phyloP scores from a whole-genome alignment of 106 monocot genomes.

The Phalaenopsis aphrodite region DNA sequence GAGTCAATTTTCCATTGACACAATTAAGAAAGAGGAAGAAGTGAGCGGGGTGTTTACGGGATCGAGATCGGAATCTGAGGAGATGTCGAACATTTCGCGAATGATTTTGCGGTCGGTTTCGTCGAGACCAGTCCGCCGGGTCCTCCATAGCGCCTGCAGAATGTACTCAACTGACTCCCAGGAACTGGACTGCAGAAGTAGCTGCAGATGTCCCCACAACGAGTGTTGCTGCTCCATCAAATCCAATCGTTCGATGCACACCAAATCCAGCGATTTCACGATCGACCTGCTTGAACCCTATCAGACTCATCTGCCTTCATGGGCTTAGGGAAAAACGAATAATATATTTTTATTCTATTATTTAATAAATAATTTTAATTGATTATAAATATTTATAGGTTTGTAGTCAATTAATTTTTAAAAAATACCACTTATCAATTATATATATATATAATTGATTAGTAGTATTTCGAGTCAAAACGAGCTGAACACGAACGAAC shows the following conservation, averaged over 20 bases:
- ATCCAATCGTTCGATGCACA: not conserved
- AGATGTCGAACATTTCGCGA: constrained; percentile 48
- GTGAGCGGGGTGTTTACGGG: constrained; percentile 23
- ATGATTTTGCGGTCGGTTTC: constrained; percentile 58
- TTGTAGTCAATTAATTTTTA: too few species aligned
- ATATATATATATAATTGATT: too few species aligned
- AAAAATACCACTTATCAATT: too few species aligned
- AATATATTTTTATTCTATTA: too few species aligned
- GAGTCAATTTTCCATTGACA: not conserved
- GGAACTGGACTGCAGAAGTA: constrained; percentile 53
- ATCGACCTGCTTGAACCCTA: not conserved
- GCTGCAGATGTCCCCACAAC: constrained; percentile 64
- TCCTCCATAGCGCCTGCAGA: constrained; percentile 78
- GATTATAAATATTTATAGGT: too few species aligned
- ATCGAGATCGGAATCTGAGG: constrained; percentile 60
- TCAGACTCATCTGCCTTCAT: too few species aligned
- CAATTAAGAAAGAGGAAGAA: not conserved
- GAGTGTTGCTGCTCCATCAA: constrained; percentile 5
- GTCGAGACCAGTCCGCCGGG: constrained; percentile 81
- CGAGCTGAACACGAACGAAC: too few species aligned
- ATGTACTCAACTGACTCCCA: constrained; percentile 79
- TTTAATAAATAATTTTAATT: too few species aligned
- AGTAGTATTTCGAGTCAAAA: too few species aligned
- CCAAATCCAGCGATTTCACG: not conserved
- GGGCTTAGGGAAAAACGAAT: too few species aligned